Conservation (phyloP, 2,329 filamentous ascomycete genomes). For the Sporothrix humicola region DNA sequence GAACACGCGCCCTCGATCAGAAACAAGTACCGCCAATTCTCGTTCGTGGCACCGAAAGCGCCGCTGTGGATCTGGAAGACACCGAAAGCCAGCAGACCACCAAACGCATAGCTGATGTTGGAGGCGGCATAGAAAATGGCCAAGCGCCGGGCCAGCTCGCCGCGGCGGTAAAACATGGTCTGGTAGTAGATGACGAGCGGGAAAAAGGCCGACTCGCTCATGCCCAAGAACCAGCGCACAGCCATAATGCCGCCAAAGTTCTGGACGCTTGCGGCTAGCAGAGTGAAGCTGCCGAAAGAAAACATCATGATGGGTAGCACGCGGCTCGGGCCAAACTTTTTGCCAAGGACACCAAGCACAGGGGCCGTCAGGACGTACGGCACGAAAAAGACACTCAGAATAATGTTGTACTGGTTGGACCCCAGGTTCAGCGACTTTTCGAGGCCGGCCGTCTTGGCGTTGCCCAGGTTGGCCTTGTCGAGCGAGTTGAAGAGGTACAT, state of each 20-base stretch:
- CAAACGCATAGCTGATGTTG: conserved; percentile 38
- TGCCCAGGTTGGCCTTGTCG: conserved; percentile 47
- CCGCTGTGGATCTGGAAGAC: conserved; percentile 55
- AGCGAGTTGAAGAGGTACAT: conserved; percentile 62
- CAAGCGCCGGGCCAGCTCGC: conserved; percentile 71
- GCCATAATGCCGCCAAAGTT: conserved; percentile 45
- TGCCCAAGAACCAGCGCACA: conserved; percentile 69
- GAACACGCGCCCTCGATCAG: conserved; percentile 63
- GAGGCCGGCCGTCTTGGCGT: conserved; percentile 36
- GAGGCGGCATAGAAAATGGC: conserved; percentile 61
- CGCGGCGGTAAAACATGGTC: conserved; percentile 73
- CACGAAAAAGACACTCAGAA: conserved; percentile 75
- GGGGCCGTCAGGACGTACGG: conserved; percentile 76
- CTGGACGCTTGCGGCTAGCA: conserved; percentile 59
- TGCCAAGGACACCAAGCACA: conserved; percentile 64
- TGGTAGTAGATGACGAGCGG: conserved; percentile 51
- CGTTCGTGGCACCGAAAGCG: conserved; percentile 46
- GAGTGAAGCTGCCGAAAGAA: conserved; percentile 65
- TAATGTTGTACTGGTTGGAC: conserved; percentile 64
- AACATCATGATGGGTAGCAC: conserved; percentile 77
- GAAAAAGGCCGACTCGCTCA: conserved; percentile 50
- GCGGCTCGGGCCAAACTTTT: conserved; percentile 69
- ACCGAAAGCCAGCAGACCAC: conserved; percentile 48
- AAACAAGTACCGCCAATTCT: conserved; percentile 58
- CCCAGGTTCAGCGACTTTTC: conserved; percentile 28